These are phyloP conservation scores for Beauveria brongniartii DNA, from an alignment of 2,329 filamentous ascomycete genomes.

Conservation along the genomic window DNA sequence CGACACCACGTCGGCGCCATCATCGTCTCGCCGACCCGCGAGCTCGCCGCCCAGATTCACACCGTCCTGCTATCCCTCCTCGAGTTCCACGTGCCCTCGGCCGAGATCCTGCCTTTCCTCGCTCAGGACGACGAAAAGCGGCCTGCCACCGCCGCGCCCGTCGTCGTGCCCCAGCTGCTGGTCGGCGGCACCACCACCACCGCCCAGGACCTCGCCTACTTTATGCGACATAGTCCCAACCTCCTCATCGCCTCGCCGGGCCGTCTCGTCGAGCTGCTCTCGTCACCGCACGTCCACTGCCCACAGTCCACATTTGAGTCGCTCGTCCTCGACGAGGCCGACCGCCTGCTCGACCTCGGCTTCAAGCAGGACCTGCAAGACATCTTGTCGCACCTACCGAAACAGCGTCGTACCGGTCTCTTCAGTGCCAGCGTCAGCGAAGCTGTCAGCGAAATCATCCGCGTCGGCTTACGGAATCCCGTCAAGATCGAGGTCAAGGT, in stretches of 20 bases:
- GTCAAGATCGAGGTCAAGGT: slow-evolving; percentile 94
- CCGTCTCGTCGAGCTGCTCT: slow-evolving; percentile 76
- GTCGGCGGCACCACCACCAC: slow-evolving; percentile 73
- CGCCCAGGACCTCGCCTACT: slow-evolving; percentile 78
- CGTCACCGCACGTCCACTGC: slow-evolving; percentile 80
- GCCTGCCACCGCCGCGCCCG: slow-evolving; percentile 35
- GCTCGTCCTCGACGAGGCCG: slow-evolving; percentile 89
- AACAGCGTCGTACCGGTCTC: slow-evolving; percentile 84
- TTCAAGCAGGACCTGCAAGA: slow-evolving; percentile 87
- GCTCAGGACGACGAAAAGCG: slow-evolving; percentile 46
- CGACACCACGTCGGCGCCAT: slow-evolving; percentile 87
- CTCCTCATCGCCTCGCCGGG: slow-evolving; percentile 87
- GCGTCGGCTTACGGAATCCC: slow-evolving; percentile 85
- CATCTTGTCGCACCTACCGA: slow-evolving; percentile 76
- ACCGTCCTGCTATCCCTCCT: slow-evolving; percentile 69
- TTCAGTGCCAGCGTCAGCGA: slow-evolving; percentile 97
- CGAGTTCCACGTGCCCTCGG: slow-evolving; percentile 74
- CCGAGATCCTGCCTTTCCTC: slow-evolving; percentile 50
- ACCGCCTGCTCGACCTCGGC: slow-evolving; percentile 83
- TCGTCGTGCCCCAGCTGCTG: slow-evolving; percentile 78
- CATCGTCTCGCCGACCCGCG: slow-evolving; percentile 82
- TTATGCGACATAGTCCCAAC: slow-evolving; percentile 78
- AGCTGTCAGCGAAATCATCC: slow-evolving; percentile 85
- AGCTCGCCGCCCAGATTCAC: slow-evolving; percentile 86
- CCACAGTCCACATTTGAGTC: slow-evolving; percentile 85